Conservation (phyloP, 345 rosid species). For the Populus davidiana region DNA sequence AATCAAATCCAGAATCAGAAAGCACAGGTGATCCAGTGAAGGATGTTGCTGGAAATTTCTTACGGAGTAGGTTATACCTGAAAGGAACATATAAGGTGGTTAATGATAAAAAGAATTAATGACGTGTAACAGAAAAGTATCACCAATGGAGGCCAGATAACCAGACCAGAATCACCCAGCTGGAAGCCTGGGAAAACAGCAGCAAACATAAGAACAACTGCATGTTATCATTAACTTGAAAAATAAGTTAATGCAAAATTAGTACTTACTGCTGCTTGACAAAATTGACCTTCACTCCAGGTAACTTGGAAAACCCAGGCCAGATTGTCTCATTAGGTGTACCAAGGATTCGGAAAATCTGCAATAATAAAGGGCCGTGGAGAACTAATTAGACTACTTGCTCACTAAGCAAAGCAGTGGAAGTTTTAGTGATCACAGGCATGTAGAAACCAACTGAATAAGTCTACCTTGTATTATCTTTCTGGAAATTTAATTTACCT, state of each 20-base stretch:
- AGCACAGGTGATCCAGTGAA: slow-evolving; percentile 97
- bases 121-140: slow-evolving; percentile 36
- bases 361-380: slow-evolving; percentile 17
- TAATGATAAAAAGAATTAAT: slow-evolving; percentile 35
- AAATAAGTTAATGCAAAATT: slow-evolving; percentile 16
- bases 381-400: neutral
- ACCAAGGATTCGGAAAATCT: slow-evolving; percentile 89
- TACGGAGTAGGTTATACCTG: slow-evolving; percentile 96
- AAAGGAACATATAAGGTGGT: slow-evolving; percentile 45
- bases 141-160: slow-evolving; percentile 71
- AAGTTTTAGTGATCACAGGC: neutral
- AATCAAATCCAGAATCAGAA: slow-evolving; percentile 97
- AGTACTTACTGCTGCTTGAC: slow-evolving; percentile 93
- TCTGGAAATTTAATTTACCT: slow-evolving; percentile 43
- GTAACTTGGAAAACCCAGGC: slow-evolving; percentile 94
- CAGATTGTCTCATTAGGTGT: slow-evolving; percentile 95
- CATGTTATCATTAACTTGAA: slow-evolving; percentile 21
- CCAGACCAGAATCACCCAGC: slow-evolving; percentile 87
- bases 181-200: slow-evolving; percentile 89
- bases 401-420: neutral
- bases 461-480: neutral
- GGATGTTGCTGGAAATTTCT: slow-evolving; percentile 93
- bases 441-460: neutral
- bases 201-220: slow-evolving; percentile 46
- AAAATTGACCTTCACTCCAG: slow-evolving; percentile 96